These are phyloP conservation scores for Pestalotiopsis sp. DNA, from an alignment of 2,329 filamentous ascomycete genomes.

Conservation along the genomic window DNA sequence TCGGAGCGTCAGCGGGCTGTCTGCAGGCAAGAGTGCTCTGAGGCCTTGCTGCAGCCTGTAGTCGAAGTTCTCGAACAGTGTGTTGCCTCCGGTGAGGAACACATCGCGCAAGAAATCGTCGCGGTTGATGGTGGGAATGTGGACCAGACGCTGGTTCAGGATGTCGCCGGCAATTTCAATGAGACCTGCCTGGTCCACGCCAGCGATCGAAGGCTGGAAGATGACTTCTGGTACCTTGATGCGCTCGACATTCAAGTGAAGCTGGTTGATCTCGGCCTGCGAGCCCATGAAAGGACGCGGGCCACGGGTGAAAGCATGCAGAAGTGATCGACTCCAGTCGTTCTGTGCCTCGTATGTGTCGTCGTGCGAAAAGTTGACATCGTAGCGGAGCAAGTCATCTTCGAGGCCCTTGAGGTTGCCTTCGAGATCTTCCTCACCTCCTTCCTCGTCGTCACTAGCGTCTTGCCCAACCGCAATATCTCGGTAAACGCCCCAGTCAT, in stretches of 20 bases:
- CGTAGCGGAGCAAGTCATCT: constrained; percentile 81
- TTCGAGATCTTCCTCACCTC: constrained; percentile 87
- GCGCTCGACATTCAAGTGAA: constrained; percentile 95
- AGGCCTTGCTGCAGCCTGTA: constrained; percentile 77
- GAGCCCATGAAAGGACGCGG: constrained; percentile 81
- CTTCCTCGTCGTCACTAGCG: constrained; percentile 83
- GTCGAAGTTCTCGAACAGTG: constrained; percentile 84
- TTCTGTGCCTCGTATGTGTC: constrained; percentile 89
- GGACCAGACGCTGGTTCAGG: constrained; percentile 76
- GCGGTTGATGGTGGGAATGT: constrained; percentile 51
- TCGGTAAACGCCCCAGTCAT: constrained; percentile 97
- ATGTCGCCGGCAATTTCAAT: constrained; percentile 92
- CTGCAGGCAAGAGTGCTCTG: constrained; percentile 70
- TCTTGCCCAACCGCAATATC: constrained; percentile 84
- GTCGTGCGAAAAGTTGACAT: constrained; percentile 88
- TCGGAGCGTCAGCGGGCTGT: constrained; percentile 69
- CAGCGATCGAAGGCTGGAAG: constrained; percentile 90
- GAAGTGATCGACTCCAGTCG: constrained; percentile 90
- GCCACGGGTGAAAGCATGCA: constrained; percentile 89
- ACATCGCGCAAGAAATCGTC: constrained; percentile 80
- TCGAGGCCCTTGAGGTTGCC: constrained; percentile 77
- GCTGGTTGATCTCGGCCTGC: constrained; percentile 79
- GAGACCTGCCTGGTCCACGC: constrained; percentile 89
- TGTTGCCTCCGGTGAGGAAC: constrained; percentile 94
- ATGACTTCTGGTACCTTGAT: constrained; percentile 93